Evolutionary conservation across 495 filamentous ascomycete genomes (phyloP).

Genomic region (Pseudevernia furfuracea): DNA sequence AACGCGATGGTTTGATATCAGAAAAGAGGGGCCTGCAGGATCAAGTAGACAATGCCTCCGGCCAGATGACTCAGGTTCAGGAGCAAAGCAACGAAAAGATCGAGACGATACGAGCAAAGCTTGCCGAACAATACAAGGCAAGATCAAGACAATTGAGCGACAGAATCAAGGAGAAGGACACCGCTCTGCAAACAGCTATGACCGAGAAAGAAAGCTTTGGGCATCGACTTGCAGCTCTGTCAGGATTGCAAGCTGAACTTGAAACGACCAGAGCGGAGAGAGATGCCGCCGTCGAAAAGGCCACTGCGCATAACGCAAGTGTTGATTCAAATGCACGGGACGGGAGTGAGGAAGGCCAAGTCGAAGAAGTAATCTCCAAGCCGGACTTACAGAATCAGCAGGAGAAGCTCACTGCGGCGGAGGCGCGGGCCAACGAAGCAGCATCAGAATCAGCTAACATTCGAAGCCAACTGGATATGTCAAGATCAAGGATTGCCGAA

Average conservation of each 20-base stretch:
- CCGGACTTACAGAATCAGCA: slow-evolving; percentile 38
- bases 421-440: slow-evolving; percentile 39
- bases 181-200: slow-evolving; percentile 36
- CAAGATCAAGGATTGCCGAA: slow-evolving; percentile 35
- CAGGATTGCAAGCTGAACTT: slow-evolving; percentile 40
- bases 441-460: slow-evolving; percentile 14
- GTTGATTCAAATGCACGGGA: slow-evolving; percentile 15
- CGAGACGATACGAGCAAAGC: slow-evolving; percentile 41
- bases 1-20: slow-evolving; percentile 59
- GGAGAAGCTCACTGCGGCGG: slow-evolving; percentile 43
- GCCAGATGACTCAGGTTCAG: slow-evolving; percentile 44
- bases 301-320: slow-evolving; percentile 18
- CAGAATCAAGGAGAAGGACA: slow-evolving; percentile 45
- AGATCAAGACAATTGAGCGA: slow-evolving; percentile 45
- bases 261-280: slow-evolving; percentile 40
- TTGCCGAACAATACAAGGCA: slow-evolving; percentile 56
- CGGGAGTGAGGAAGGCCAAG: slow-evolving; percentile 28
- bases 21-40: slow-evolving; percentile 53
- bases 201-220: slow-evolving; percentile 45
- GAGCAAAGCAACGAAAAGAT: slow-evolving; percentile 44
- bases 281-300: slow-evolving; percentile 34
- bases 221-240: slow-evolving; percentile 27
- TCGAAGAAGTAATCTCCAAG: slow-evolving; percentile 33
- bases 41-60: slow-evolving; percentile 40
- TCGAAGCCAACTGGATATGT: slow-evolving; percentile 21